phyloP scores from a whole-genome alignment of 345 rosid genomes.

The Melaleuca quinquenervia region DNA sequence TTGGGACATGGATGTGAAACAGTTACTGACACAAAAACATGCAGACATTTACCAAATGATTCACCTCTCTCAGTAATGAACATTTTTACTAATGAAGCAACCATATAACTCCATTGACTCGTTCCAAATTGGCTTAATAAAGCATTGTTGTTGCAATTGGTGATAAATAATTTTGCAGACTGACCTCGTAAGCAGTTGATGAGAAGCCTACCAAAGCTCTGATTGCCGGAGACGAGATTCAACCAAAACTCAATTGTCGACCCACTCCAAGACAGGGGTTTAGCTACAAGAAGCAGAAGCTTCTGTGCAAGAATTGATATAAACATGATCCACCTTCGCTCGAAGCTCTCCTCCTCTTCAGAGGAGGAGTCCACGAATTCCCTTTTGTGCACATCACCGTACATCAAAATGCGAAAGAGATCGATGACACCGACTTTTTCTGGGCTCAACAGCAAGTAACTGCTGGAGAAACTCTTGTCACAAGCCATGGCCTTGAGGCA shows the following conservation, averaged over 20 bases:
- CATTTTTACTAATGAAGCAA: neutral
- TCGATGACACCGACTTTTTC: constrained; percentile 34
- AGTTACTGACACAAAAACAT: neutral
- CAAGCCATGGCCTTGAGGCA: constrained; percentile 7
- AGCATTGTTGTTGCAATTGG: neutral
- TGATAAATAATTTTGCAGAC: neutral
- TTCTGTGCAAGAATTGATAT: constrained; percentile 38
- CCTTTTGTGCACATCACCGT: constrained; percentile 20
- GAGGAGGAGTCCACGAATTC: constrained; percentile 32
- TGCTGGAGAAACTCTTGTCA: constrained; percentile 23
- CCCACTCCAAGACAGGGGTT: constrained; percentile 31
- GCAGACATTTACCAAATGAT: neutral
- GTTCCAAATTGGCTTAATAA: neutral
- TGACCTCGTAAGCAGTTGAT: constrained; percentile 19
- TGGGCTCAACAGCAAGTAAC: constrained; percentile 41
- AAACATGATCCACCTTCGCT: constrained; percentile 45
- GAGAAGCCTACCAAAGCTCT: constrained; percentile 13
- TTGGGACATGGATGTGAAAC: neutral
- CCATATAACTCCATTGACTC: neutral
- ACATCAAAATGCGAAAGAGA: constrained; percentile 32
- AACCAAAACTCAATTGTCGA: constrained; percentile 23
- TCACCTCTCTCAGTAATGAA: neutral
- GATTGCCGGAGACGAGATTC: constrained; percentile 37
- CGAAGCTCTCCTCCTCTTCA: constrained; percentile 18
- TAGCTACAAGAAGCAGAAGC: constrained; percentile 19